phyloP scores from a whole-genome alignment of 2,329 filamentous ascomycete genomes.

The Aspergillus sp. region DNA sequence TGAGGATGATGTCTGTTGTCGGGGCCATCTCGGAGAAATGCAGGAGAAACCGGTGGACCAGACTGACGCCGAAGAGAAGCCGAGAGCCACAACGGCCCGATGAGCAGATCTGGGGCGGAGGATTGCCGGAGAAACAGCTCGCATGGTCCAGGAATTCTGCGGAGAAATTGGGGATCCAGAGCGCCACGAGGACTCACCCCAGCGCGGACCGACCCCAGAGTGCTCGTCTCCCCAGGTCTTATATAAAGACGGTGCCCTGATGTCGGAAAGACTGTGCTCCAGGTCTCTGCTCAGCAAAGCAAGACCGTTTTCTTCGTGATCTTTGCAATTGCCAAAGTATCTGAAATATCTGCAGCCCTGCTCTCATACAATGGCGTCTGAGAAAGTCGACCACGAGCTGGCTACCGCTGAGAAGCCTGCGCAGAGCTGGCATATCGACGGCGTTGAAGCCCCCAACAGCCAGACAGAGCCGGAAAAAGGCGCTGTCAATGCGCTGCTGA shows the following conservation, averaged over 20 bases:
- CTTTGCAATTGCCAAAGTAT: too few species aligned
- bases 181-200: too few species aligned
- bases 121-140: neutral
- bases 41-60: neutral
- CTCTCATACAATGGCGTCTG: neutral
- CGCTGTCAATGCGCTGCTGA: conserved; percentile 25
- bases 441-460: neutral
- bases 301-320: too few species aligned
- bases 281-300: too few species aligned
- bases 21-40: neutral
- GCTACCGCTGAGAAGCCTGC: neutral
- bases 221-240: too few species aligned
- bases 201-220: too few species aligned
- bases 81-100: neutral
- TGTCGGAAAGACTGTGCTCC: too few species aligned
- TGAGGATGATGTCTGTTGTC: neutral
- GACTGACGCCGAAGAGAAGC: too few species aligned
- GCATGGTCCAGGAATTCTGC: neutral
- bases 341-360: too few species aligned
- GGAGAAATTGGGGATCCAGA: neutral
- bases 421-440: conserved; percentile 18
- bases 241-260: too few species aligned
- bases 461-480: conserved; percentile 9
- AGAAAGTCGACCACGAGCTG: neutral
- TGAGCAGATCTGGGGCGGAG: neutral